A percentile compares a stretch with the other conserved stretches of the same genome.
phyloP scores from a whole-genome alignment of 2,329 filamentous ascomycete genomes.

The Xylaria sp. region DNA sequence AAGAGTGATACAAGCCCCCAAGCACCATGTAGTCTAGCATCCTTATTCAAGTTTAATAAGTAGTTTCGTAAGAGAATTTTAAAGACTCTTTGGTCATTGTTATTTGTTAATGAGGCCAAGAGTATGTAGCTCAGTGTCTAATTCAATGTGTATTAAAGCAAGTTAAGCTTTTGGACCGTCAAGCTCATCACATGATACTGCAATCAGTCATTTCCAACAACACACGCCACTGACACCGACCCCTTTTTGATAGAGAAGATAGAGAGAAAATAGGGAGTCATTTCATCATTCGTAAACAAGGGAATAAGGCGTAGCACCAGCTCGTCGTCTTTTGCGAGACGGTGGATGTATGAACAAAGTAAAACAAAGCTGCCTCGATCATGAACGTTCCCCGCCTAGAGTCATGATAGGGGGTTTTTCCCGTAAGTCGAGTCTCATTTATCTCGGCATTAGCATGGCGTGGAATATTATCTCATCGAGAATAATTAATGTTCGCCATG shows the following conservation, averaged over 20 bases:
- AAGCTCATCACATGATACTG: slow-evolving; percentile 54
- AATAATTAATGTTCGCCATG: slow-evolving; percentile 50
- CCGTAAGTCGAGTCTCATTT: slow-evolving; percentile 49
- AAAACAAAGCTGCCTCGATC: slow-evolving; percentile 48
- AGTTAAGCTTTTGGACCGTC: slow-evolving; percentile 53
- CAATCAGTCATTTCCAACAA: slow-evolving; percentile 52
- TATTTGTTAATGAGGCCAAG: slow-evolving; percentile 32
- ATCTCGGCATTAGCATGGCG: slow-evolving; percentile 45
- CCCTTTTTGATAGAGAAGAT: slow-evolving; percentile 51
- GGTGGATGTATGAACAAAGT: slow-evolving; percentile 45
- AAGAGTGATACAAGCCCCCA: not conserved
- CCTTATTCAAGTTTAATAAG: not conserved
- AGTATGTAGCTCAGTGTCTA: slow-evolving; percentile 47
- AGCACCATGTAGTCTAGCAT: not conserved
- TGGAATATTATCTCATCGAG: slow-evolving; percentile 42
- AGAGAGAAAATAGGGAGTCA: slow-evolving; percentile 45
- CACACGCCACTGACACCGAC: slow-evolving; percentile 52
- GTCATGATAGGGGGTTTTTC: slow-evolving; percentile 48
- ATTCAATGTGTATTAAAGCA: slow-evolving; percentile 51
- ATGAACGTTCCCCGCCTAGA: slow-evolving; percentile 50
- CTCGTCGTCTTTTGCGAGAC: slow-evolving; percentile 41
- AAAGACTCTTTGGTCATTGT: slow-evolving; percentile 15
- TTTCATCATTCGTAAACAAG: slow-evolving; percentile 51
- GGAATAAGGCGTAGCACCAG: slow-evolving; percentile 48
- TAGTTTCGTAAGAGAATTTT: not conserved